Evolutionary conservation across 441 rosid species (phyloP).

Genomic region (Populus trichocarpa): DNA sequence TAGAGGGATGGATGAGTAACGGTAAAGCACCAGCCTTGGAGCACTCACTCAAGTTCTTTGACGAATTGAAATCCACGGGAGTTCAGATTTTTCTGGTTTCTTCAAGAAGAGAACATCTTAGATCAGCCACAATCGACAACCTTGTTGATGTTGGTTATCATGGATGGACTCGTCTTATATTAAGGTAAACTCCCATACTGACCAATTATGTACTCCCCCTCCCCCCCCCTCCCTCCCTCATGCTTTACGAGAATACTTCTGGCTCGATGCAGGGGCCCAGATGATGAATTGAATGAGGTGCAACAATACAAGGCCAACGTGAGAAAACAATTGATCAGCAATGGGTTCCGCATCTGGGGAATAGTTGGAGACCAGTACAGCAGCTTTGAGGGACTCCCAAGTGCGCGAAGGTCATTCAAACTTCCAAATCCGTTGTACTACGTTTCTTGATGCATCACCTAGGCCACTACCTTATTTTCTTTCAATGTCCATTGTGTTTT

Average conservation of each 20-base stretch:
- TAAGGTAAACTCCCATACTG: background rate
- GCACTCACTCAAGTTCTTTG: conserved; percentile 2
- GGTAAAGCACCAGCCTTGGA: conserved; percentile 6
- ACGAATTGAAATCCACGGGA: conserved; percentile 1
- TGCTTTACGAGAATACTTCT: background rate
- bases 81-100: conserved; percentile 5
- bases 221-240: background rate
- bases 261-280: background rate
- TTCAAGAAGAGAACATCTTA: conserved; percentile 9
- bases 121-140: conserved; percentile 11
- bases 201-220: background rate
- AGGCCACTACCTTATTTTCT: background rate
- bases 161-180: background rate
- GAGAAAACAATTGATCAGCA: conserved; percentile 1
- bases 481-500: background rate
- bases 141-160: conserved; percentile 10
- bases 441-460: background rate
- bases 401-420: background rate
- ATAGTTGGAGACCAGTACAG: background rate
- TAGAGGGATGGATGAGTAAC: conserved; percentile 1
- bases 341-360: background rate
- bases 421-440: background rate
- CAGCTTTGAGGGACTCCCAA: background rate
- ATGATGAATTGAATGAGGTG: background rate
- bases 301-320: background rate